Evolutionary conservation across 2,329 filamentous ascomycete genomes (phyloP).

Genomic region (Xylariaceae sp.): DNA sequence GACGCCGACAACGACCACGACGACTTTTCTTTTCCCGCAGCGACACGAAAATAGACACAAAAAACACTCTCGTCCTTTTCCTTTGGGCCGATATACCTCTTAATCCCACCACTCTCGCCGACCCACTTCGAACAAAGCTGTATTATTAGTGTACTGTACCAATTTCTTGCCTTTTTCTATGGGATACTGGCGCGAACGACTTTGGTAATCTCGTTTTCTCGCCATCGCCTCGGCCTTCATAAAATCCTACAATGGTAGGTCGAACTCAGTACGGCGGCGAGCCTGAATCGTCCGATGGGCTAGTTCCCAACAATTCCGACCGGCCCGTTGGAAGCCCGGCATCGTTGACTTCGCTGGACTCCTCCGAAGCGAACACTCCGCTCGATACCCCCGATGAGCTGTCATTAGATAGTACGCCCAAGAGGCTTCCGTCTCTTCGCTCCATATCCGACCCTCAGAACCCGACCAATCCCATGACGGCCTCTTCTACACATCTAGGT

Average conservation of each 20-base stretch:
- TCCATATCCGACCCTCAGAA: conserved; percentile 54
- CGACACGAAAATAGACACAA: not conserved
- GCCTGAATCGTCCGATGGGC: conserved; percentile 37
- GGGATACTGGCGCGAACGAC: conserved; percentile 12
- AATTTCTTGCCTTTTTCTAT: not conserved
- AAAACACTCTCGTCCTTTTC: not conserved
- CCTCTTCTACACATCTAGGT: conserved; percentile 80
- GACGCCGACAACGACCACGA: not conserved
- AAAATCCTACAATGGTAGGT: conserved; percentile 9
- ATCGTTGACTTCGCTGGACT: conserved; percentile 40
- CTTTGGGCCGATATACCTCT: not conserved
- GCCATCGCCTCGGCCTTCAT: not conserved
- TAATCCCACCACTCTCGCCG: not conserved
- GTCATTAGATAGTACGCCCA: conserved; percentile 34
- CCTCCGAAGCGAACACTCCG: conserved; percentile 46
- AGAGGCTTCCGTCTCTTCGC: conserved; percentile 54
- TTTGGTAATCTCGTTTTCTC: not conserved
- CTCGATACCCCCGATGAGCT: conserved; percentile 37
- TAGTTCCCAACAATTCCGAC: conserved; percentile 28
- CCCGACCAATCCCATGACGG: conserved; percentile 54
- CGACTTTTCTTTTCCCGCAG: not conserved
- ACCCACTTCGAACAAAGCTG: not conserved
- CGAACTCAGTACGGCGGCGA: conserved; percentile 6
- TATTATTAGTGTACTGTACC: not conserved
- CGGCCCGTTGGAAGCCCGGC: conserved; percentile 37